These are phyloP conservation scores for Oenanthe javanica DNA, from an alignment of 140 eudicot species.

Conservation along the genomic window DNA sequence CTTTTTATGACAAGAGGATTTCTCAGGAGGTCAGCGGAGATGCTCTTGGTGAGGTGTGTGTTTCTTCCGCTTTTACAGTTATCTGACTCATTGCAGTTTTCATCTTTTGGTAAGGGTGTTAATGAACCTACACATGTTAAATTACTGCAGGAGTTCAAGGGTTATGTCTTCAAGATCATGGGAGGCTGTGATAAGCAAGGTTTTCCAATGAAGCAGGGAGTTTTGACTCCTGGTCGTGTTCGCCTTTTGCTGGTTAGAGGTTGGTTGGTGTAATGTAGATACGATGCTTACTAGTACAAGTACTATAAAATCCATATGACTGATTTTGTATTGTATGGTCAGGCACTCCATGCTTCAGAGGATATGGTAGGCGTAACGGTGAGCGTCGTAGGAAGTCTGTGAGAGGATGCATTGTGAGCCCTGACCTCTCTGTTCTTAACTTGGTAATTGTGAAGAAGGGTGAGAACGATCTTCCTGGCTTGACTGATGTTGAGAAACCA, in stretches of 20 bases:
- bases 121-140: neutral
- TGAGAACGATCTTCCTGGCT: slow-evolving; percentile 8
- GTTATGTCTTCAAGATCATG: neutral
- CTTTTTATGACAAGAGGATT: slow-evolving; percentile 1
- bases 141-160: neutral
- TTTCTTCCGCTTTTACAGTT: neutral
- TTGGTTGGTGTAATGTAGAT: neutral
- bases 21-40: slow-evolving; percentile 1
- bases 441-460: slow-evolving; percentile 11
- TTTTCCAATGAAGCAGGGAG: slow-evolving; percentile 6
- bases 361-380: slow-evolving; percentile 6
- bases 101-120: neutral
- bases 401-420: slow-evolving; percentile 12
- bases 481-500: slow-evolving; percentile 11
- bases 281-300: neutral
- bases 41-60: neutral
- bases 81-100: neutral
- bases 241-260: neutral
- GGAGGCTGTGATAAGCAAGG: slow-evolving; percentile 1
- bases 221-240: neutral
- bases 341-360: slow-evolving; percentile 11
- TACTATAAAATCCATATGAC: neutral
- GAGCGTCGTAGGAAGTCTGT: slow-evolving; percentile 14
- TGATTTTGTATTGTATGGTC: neutral
- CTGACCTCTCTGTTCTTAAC: slow-evolving; percentile 15